Conservation (phyloP, 257 asterid species). For the Solanum pinnatisectum region DNA sequence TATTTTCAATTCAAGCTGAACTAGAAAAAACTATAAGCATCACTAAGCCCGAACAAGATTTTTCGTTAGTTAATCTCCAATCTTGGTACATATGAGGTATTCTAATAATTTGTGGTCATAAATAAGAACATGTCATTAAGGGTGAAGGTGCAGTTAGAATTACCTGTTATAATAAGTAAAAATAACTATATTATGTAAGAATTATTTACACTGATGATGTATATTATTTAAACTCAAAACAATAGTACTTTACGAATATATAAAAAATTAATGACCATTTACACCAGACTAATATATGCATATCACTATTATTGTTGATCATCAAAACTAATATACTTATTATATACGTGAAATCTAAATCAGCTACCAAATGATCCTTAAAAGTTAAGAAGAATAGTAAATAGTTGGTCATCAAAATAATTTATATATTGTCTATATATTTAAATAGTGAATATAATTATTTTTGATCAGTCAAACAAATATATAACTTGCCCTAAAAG, state of each 20-base stretch:
- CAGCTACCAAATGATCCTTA: no score
- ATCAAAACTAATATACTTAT: no score
- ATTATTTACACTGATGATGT: not conserved
- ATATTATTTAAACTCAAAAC: not conserved
- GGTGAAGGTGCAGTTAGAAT: rapidly evolving
- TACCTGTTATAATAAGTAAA: no score
- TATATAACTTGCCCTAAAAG: not conserved
- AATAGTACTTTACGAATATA: not conserved
- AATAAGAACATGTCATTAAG: no score
- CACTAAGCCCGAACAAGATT: rapidly evolving
- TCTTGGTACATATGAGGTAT: no score
- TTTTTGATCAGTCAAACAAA: not conserved
- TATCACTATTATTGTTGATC: no score
- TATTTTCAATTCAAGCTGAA: no score
- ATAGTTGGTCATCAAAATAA: not conserved
- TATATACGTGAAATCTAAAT: no score
- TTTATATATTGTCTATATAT: not conserved
- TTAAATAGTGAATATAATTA: not conserved
- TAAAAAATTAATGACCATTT: not conserved
- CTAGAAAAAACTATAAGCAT: rapidly evolving
- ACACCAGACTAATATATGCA: no score
- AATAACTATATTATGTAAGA: not conserved
- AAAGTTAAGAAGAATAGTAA: not conserved
- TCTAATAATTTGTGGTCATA: no score
- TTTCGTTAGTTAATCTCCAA: no score